These are phyloP conservation scores for Cryptococcus sp. DNA, from an alignment of 1,284 basidiomycete genomes.

Conservation along the genomic window DNA sequence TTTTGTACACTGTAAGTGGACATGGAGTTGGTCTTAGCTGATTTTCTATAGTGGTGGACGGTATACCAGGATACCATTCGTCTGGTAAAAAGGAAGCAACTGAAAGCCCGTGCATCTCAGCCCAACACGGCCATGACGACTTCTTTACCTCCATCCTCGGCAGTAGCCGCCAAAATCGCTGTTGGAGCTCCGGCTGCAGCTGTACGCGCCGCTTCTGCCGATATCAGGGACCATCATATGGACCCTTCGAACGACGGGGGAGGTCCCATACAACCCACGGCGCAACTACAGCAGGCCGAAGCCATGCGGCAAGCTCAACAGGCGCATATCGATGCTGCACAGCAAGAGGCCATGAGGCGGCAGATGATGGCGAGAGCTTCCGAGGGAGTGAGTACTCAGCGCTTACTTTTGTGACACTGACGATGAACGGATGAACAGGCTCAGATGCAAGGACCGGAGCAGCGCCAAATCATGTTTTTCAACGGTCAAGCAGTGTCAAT, in stretches of 20 bases:
- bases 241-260: conserved; percentile 1
- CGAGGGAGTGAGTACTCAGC: neutral
- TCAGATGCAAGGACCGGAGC: no score
- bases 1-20: conserved; percentile 17
- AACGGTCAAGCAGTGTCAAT: conserved; percentile 10
- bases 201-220: conserved; percentile 19
- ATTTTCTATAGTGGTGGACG: conserved; percentile 15
- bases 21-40: neutral
- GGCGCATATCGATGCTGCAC: conserved; percentile 22
- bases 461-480: neutral
- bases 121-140: conserved; percentile 2
- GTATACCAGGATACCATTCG: conserved; percentile 17
- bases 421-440: no score
- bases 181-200: conserved; percentile 19
- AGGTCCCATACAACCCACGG: conserved; percentile 9
- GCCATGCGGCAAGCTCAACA: conserved; percentile 21
- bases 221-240: conserved; percentile 1
- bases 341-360: neutral
- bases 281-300: conserved; percentile 20
- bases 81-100: neutral
- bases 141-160: conserved; percentile 15
- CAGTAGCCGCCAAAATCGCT: conserved; percentile 20
- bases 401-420: neutral
- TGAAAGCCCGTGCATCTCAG: conserved; percentile 1
- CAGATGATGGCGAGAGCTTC: neutral